Base-by-base conservation (phyloP, 1,139 yeast species). In the Saccharomyces hybrid region DNA sequence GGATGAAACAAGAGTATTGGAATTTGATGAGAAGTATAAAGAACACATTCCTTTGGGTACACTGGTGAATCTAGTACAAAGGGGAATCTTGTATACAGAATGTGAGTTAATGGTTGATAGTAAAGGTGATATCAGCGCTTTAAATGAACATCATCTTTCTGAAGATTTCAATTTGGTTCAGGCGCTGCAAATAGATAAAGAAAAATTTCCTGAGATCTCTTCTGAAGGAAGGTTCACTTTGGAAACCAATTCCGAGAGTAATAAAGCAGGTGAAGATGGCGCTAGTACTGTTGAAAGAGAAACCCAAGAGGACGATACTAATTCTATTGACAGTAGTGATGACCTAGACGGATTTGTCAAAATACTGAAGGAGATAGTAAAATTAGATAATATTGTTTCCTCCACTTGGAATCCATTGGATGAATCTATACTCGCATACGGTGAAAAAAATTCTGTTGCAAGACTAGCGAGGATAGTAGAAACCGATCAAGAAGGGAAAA, bases 51-150 rank as follows among this genome's bases (percentile, higher is more conserved):
- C 86, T 1, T 72, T 86, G 2, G 98, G 98, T 0, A 81, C 88
- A 56, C 73, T 91, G 27, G 95, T 91, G 11, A 82, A 82, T 64
- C 73, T 91, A 52, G 84, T 91, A 0, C 97, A 91, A 64, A 87
- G 84, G 67, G 98, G 98, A 1, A 81, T 91, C 28, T 77, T 90
- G 55, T 88, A 84, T 65, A 75, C 78, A 29, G 82, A 79, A 61
- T 77, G 81, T 44, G 85, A 82, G 57, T 73, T 77, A 8, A 62
- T 77, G 41, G 77, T 79, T 7, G 66, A 71, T 34, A 61, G 56
- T 2, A 64, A 69, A 26, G 78, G 75, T 2, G 62, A 67, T 13
- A 54, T 68, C 5, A 62, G 61, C 28, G 49, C 61, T 7, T 56
- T 59, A 31, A 66, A 64, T 42, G 57, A 59, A 29, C 56, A 57